Evolutionary conservation across 495 filamentous ascomycete species (phyloP), one percentile per base, ranked within the genome.

Genomic region (Penicillium pancosmium): DNA sequence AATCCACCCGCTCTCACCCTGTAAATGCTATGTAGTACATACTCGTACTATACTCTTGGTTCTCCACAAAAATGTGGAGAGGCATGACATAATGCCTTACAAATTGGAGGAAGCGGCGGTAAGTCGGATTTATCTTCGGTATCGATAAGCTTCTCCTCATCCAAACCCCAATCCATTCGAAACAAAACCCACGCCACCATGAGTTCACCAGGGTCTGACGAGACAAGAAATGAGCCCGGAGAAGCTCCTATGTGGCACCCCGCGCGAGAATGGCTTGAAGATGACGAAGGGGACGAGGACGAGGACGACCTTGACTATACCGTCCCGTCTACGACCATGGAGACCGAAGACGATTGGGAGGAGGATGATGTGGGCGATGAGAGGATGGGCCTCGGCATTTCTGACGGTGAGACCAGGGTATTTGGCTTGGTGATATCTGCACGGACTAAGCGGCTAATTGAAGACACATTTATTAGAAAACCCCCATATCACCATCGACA

Each of bases 191-290:
- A 6, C 19, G 21, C 46, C 62, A 56, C 43, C 34, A 67, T 70
- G 63, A 61, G 55, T 36, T 56, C 62, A 18, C 53, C 50, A 38
- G 54, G 55, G 25, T 52, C 57, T 5, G 55, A 62, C n/a, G 52
- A 62, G 11, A 33, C 48, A 18, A 48, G 48, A n/a, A 58, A 47
- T 15, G 55, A 54, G 2, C 10, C 50, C 8, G 59, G 27, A 16
- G 60, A 55, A 1, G 34, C 52, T 3, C 54, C 59, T 27, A 53
- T 70, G 47, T 73, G 73, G 68, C 73, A 76, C 48, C 73, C 73
- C 5, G 73, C 77, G 48, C 63, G 62, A 49, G 78, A 80, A 55
- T 79, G 71, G 74, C 66, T 77, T 4, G 78, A 80, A 23, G 73
- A 75, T 23, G 76, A 75, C 18, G 68, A 76, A 19, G 75, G 75